Evolutionary conservation across 2,329 filamentous ascomycete genomes (phyloP), one percentile per base, ranked within the genome.

Genomic region (Elsinoe australis): DNA sequence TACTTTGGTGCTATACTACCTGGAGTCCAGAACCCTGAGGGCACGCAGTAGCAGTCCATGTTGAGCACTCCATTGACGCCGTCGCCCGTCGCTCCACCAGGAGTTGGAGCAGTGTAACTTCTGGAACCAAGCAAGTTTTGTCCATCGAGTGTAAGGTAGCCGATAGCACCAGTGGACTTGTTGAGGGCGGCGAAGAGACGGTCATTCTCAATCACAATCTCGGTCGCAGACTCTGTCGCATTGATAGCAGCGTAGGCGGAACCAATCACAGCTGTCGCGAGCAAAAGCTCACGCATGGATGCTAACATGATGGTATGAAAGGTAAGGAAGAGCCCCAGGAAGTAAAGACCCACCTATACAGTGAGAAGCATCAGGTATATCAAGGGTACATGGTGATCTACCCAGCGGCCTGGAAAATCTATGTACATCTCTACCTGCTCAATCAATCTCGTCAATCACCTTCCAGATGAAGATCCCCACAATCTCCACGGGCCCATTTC

Each of bases 11-110:
- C 66, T 3, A 70, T 71, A 4, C 64, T 65, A 0, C 77, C 78
- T 0, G 78, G 75, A 0, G 76, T 81, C 64, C 77, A 82, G 56
- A 73, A 74, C 0, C 79, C 79, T 0, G 67, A 69, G 1, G 76
- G 76, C 0, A 68, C 75, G 57, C 78, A 82, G 61, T 81, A 79
- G 58, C 79, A 82, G 59, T 82, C 78, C 4, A 82, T 71, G 1
- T 76, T 74, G 0, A 75, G 74, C 19, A 72, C 67, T 2, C 77
- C 77, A 3, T 61, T 68, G 14, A 64, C 65, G 14, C 69, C 70
- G n/a, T 63, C 49, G 9, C 48, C 53, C 10, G 53, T 52, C 2
- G 39, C 39, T 3, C 49, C 53, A 3, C 53, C 54, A n/a, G 54
- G 54, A 3, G 51, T 52, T 2, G 33, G 46, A 28, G 42, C 42